Base-by-base conservation (phyloP, 768 basidiomycete genomes). In the Mycena capillaripes region DNA sequence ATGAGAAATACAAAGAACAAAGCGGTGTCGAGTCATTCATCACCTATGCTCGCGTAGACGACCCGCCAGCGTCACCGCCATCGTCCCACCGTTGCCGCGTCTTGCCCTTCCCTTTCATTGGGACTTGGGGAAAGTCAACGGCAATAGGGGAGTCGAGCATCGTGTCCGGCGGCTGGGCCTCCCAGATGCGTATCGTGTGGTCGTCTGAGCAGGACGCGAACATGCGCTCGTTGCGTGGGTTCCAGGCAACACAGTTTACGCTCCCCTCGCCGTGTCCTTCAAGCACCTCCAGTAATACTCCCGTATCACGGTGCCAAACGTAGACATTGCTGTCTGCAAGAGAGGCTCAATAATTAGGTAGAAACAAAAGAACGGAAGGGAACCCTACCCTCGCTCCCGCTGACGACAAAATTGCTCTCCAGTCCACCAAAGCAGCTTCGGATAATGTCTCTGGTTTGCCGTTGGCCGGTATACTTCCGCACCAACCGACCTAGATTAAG, bases 191-290 rank as follows among this genome's bases (percentile, higher is more conserved):
- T 76, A 99, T 91, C 21, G 93, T 95, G 65, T 86, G 84, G 83
- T 99, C 97, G 80, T 99, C 97, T 52, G 96, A 96, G 81, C 96
- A 98, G 50, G 95, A 96, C 36, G 98, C 98, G 83, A 99, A 98
- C 92, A 98, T 94, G 68, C 92, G 90, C 75, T 91, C 89, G 78
- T 96, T 93, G 59, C 87, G 86, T 23, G 96, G 96, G 81, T 98
- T 97, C 98, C 98, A 99, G 40, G 97, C 93, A 19, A 99, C 97
- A 17, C 94, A 92, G 80, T 98, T 99, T 72, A 99, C 97, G 72
- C 93, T 94, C 46, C 96, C 97, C 68, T 85, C 84, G n/a, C 91
- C 92, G 77, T 99, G 97, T 0, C 98, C 98, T 4, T 89, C 81
- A 3, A 99, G 88, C n/a, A 92, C 88, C 80, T 98, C 96, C n/a